phyloP scores from a whole-genome alignment of 345 rosid genomes.

The Excoecaria agallocha region DNA sequence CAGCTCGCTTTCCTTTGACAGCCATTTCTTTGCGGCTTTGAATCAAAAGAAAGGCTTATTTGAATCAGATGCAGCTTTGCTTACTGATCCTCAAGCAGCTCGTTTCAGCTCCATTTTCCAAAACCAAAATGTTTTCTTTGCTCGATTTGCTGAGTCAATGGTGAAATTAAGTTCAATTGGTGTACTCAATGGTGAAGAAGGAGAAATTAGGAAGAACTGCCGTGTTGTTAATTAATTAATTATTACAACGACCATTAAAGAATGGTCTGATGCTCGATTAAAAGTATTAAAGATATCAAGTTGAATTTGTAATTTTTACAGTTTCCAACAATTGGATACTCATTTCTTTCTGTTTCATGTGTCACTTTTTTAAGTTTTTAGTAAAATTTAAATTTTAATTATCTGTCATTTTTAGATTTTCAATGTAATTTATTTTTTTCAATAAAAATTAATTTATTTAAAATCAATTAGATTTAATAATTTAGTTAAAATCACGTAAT shows the following conservation, averaged over 20 bases:
- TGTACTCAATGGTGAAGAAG: conserved; percentile 34
- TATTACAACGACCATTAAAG: background rate
- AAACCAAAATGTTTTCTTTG: conserved; percentile 30
- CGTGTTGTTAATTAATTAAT: conserved; percentile 29
- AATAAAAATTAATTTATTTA: too few species aligned
- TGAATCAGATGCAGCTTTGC: conserved; percentile 55
- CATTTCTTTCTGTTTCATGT: too few species aligned
- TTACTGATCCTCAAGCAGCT: conserved; percentile 36
- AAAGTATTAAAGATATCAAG: too few species aligned
- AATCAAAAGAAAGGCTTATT: conserved; percentile 40
- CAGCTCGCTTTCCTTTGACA: conserved; percentile 41
- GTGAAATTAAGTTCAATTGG: conserved; percentile 47
- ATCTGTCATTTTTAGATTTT: too few species aligned
- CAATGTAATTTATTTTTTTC: too few species aligned
- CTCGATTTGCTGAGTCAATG: conserved; percentile 49
- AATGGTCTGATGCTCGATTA: too few species aligned
- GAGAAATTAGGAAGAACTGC: conserved; percentile 57
- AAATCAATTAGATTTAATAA: too few species aligned
- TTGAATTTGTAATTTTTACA: too few species aligned
- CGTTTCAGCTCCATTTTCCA: conserved; percentile 16
- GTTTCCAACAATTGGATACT: too few species aligned
- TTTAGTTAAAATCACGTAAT: too few species aligned
- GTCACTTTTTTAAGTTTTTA: too few species aligned
- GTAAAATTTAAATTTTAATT: too few species aligned
- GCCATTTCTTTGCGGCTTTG: conserved; percentile 39